Percentiles rank a stretch among this genome's conserved stretches.
Conservation (phyloP, 1,139 yeast species). For the Candida sanyaensis region DNA sequence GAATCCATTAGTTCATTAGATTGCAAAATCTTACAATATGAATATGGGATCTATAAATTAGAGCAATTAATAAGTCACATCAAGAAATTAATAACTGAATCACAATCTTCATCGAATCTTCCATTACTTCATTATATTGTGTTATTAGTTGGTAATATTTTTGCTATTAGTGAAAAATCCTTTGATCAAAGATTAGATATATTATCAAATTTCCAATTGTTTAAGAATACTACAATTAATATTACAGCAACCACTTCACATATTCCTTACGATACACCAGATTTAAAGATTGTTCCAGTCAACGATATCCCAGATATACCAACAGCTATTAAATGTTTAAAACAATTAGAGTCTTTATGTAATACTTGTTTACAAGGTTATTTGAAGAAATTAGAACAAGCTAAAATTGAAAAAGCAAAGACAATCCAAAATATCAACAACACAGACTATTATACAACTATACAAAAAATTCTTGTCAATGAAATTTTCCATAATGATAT, state of each 20-base stretch:
- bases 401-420: constrained; percentile 33
- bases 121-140: constrained; percentile 41
- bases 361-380: constrained; percentile 48
- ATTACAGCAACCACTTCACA: constrained; percentile 41
- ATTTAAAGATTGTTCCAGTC: constrained; percentile 30
- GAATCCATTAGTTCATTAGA: constrained; percentile 14
- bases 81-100: constrained; percentile 12
- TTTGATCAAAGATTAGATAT: constrained; percentile 45
- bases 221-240: constrained; percentile 30
- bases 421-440: constrained; percentile 3
- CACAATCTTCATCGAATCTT: constrained; percentile 10
- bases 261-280: constrained; percentile 43
- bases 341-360: constrained; percentile 36
- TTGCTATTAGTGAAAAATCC: constrained; percentile 51
- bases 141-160: constrained; percentile 43
- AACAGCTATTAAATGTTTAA: constrained; percentile 35
- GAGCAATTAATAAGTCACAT: constrained; percentile 24
- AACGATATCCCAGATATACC: constrained; percentile 31
- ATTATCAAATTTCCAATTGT: constrained; percentile 41
- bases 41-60: constrained; percentile 39
- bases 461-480: constrained; percentile 7
- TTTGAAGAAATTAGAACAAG: constrained; percentile 45
- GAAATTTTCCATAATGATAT: constrained; percentile 11
- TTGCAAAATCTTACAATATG: constrained; percentile 36
- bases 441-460: constrained; percentile 10